Base-by-base conservation (phyloP, 1,139 yeast species). In the Yamadazyma sp. region DNA sequence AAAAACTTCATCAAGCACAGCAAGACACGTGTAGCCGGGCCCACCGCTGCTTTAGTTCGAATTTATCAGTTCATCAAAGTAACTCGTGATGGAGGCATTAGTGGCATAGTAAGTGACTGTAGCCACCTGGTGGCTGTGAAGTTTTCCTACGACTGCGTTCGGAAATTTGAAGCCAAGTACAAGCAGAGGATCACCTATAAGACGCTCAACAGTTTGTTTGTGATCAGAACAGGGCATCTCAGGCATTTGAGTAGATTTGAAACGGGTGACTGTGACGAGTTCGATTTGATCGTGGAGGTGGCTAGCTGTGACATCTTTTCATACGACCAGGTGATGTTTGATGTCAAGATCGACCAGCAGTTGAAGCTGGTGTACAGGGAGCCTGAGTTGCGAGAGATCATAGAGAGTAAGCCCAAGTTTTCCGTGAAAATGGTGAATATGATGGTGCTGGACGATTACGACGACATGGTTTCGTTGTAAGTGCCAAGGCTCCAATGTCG, bases 41-140 rank as follows among this genome's bases (percentile, higher is more conserved):
- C 33, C 2, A 39, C 31, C 17, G 49, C 64, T 0, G 63, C 73
- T 1, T 46, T 68, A 1, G 47, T 63, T n/a, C 50, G 71, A 36
- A 56, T 68, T 18, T 48, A 51, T 37, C 51, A 50, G 30, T 63
- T 62, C 38, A 41, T 60, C 14, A 47, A 49, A 31, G 29, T 41
- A 10, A 49, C 55, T 2, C 29, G 43, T 10, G 41, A 47, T 18
- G 58, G 60, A 10, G 64, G 56, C 10, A 40, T 68, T 2, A 53
- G 66, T 4, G 64, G 59, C 1, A 48, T 64, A 2, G 40, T 67
- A n/a, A 54, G 66, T 4, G 76, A 70, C 43, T 48, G 59, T 3
- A 50, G 53, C 2, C 65, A 65, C 43, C 55, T 57, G 43, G 54
- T 69, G 14, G 51, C 61, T 10, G 71, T 60, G 0, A 44, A 49